phyloP scores from a whole-genome alignment of 2,329 filamentous ascomycete genomes.

The Neonectria faginata region DNA sequence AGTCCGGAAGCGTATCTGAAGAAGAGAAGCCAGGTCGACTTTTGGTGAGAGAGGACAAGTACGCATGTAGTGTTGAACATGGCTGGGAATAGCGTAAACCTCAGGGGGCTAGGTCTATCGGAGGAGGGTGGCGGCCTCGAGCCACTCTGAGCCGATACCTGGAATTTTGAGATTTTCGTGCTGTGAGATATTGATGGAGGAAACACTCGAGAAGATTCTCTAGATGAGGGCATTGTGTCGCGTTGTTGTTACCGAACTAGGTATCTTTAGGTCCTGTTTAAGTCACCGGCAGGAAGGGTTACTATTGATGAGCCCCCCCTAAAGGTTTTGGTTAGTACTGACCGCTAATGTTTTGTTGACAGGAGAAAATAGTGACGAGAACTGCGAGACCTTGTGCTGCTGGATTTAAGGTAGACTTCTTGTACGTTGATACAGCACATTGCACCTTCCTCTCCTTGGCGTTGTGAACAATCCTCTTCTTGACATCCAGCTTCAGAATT shows the following conservation, averaged over 20 bases:
- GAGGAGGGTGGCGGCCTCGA: background rate
- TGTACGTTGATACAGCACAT: background rate
- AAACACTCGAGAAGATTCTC: background rate
- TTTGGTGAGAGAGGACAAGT: background rate
- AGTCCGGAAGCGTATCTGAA: background rate
- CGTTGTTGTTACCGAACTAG: background rate
- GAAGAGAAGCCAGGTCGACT: background rate
- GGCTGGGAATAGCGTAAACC: background rate
- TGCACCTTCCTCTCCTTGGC: background rate
- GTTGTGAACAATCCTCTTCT: background rate
- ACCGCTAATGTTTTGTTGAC: background rate
- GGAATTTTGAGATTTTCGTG: background rate
- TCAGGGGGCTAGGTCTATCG: background rate
- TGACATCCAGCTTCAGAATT: background rate
- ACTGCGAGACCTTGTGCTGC: background rate
- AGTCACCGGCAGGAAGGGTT: background rate
- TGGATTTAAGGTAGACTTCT: background rate
- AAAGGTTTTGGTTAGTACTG: background rate
- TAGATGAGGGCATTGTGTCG: background rate
- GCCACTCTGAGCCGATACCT: background rate
- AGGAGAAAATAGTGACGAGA: background rate
- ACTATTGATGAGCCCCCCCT: background rate
- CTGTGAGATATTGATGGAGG: background rate
- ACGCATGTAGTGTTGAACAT: background rate
- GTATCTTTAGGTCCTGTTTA: background rate